These are phyloP conservation scores for Exophiala sp. DNA, from an alignment of 2,329 filamentous ascomycete genomes.

Conservation along the genomic window DNA sequence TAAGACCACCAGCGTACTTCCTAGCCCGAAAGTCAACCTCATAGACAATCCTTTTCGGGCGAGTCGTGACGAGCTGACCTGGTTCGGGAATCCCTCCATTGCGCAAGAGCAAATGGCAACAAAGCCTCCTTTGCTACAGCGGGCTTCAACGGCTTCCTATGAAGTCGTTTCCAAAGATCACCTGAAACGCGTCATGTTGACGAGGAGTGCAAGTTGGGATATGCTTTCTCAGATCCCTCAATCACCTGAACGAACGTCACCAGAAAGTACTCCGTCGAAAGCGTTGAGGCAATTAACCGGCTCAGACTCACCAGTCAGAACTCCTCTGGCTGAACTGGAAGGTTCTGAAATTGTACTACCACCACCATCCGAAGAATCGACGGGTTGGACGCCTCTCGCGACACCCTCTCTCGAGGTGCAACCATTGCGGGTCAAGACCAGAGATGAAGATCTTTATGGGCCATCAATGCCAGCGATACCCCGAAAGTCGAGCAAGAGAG, in stretches of 20 bases:
- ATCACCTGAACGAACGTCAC: constrained; percentile 4
- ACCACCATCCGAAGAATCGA: constrained; percentile 3
- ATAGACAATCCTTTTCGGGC: constrained; percentile 26
- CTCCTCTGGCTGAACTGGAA: constrained; percentile 28
- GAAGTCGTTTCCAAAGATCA: constrained; percentile 29
- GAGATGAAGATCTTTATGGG: background rate
- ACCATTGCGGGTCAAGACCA: constrained; percentile 10
- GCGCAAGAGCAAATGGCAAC: constrained; percentile 10
- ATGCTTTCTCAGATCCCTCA: constrained; percentile 25
- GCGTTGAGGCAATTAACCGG: constrained; percentile 26
- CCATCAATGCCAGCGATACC: constrained; percentile 19
- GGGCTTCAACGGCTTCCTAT: constrained; percentile 29
- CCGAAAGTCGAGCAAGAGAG: constrained; percentile 30
- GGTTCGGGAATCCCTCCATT: constrained; percentile 13
- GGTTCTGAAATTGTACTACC: constrained; percentile 5
- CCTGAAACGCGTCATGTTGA: constrained; percentile 23
- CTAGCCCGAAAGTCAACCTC: constrained; percentile 27
- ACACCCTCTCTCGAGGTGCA: constrained; percentile 22
- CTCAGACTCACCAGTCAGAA: constrained; percentile 21
- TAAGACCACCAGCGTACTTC: constrained; percentile 25
- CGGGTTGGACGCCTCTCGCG: constrained; percentile 11
- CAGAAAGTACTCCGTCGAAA: constrained; percentile 20
- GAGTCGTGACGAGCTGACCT: constrained; percentile 19
- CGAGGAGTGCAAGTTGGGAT: constrained; percentile 23
- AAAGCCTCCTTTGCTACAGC: constrained; percentile 24